These are phyloP conservation scores for Trichoderma pleuroti DNA, from an alignment of 2,329 filamentous ascomycete species.

Conservation along the genomic window DNA sequence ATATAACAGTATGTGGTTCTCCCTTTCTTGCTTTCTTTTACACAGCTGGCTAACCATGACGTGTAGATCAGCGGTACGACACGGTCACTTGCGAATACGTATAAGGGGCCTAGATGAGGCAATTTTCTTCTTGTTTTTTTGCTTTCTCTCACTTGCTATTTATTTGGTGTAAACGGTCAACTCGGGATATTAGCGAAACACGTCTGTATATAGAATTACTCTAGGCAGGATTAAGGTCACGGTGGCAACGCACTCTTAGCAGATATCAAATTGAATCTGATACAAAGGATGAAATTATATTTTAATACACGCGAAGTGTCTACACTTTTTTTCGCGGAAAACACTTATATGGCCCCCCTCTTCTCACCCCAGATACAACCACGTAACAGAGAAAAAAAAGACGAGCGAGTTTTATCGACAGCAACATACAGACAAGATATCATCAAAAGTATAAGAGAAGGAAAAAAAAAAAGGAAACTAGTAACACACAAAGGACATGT, in stretches of 20 bases:
- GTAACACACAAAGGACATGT: constrained; percentile 6
- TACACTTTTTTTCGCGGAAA: neutral
- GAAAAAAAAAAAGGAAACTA: neutral
- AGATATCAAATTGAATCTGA: neutral
- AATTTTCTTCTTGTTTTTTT: neutral
- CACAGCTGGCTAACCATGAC: neutral
- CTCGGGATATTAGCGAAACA: neutral
- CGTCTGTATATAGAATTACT: constrained; percentile 11
- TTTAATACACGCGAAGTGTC: constrained; percentile 6
- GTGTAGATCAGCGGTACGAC: constrained; percentile 37
- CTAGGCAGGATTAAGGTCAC: neutral
- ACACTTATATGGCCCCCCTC: neutral
- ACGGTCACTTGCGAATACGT: constrained; percentile 44
- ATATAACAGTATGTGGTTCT: constrained; percentile 36
- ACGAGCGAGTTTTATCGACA: neutral
- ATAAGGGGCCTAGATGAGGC: constrained; percentile 21
- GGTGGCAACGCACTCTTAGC: neutral
- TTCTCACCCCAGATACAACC: neutral
- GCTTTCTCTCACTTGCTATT: neutral
- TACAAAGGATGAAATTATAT: constrained; percentile 5
- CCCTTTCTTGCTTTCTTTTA: constrained; percentile 16
- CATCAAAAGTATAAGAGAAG: neutral
- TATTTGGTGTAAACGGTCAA: neutral
- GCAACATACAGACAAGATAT: constrained; percentile 10
- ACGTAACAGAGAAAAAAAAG: neutral